A percentile compares a stretch with the other conserved stretches of the same genome.
These are phyloP conservation scores for Thuja plicata DNA, from an alignment of 83 land plant species.

Conservation along the genomic window DNA sequence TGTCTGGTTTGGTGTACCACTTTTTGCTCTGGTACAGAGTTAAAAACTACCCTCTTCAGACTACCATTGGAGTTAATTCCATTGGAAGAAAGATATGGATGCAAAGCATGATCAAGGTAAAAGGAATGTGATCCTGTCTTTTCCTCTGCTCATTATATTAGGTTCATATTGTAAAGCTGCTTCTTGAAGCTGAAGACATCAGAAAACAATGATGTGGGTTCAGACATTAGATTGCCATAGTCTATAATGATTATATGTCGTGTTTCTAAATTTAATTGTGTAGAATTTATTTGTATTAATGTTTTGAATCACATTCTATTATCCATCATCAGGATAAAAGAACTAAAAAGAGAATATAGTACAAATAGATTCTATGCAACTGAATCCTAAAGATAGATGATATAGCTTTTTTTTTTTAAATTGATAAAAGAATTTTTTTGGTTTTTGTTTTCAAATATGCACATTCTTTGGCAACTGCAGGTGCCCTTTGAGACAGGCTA, in stretches of 20 bases:
- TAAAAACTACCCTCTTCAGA: conserved; percentile 32
- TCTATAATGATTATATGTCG: no score
- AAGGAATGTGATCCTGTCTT: neutral
- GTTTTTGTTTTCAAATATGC: neutral
- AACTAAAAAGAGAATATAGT: no score
- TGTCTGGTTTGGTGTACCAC: conserved; percentile 31
- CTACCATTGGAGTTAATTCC: conserved; percentile 46
- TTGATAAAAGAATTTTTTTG: neutral
- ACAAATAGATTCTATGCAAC: no score
- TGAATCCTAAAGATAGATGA: no score
- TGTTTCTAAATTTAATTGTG: no score
- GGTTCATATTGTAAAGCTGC: neutral
- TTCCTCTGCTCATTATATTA: neutral
- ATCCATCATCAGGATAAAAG: no score
- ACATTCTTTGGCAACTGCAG: neutral
- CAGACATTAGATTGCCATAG: no score
- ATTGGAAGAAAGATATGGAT: conserved; percentile 48
- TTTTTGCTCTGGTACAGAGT: conserved; percentile 47
- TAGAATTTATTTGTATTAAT: no score
- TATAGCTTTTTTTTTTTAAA: no score
- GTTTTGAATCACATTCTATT: no score
- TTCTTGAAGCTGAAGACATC: no score
- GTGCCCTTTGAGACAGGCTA: neutral
- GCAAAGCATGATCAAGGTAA: conserved; percentile 55
- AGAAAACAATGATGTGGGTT: no score